These are phyloP conservation scores for Cadophora luteo-olivacea DNA, from an alignment of 2,329 filamentous ascomycete species.

Conservation along the genomic window DNA sequence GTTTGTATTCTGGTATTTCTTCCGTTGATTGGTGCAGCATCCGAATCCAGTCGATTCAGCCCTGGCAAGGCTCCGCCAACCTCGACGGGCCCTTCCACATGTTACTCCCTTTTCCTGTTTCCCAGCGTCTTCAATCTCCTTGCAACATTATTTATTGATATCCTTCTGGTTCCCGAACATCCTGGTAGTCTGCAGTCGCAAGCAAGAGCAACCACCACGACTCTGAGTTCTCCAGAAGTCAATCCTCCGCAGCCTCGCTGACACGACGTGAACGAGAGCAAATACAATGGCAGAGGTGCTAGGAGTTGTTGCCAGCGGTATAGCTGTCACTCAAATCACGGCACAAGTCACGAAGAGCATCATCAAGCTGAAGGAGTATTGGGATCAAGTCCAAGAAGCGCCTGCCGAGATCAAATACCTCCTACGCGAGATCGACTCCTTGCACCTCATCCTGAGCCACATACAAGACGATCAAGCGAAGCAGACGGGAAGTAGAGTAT, in stretches of 20 bases:
- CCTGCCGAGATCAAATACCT: slow-evolving; percentile 24
- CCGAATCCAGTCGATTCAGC: not conserved
- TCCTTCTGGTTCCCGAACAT: not conserved
- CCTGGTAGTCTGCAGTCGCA: not conserved
- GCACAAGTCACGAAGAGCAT: slow-evolving; percentile 22
- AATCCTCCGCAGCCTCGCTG: not conserved
- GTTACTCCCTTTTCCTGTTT: not conserved
- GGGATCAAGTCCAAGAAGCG: slow-evolving; percentile 30
- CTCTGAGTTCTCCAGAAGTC: not conserved
- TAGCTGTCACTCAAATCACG: slow-evolving; percentile 24
- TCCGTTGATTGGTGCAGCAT: not conserved
- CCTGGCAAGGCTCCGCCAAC: slow-evolving; percentile 6
- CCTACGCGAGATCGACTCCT: slow-evolving; percentile 23
- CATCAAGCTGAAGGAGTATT: slow-evolving; percentile 31
- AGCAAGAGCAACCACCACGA: not conserved
- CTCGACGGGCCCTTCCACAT: not conserved
- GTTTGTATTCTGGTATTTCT: not conserved
- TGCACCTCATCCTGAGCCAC: slow-evolving; percentile 21
- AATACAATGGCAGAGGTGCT: slow-evolving; percentile 24
- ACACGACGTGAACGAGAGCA: not conserved
- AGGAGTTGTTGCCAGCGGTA: slow-evolving; percentile 26
- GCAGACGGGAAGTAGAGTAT: not conserved
- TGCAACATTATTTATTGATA: not conserved
- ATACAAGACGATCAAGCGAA: slow-evolving; percentile 21
- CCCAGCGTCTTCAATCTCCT: not conserved